Conservation (phyloP, 2,329 filamentous ascomycete genomes). For the Biscogniauxia marginata region DNA sequence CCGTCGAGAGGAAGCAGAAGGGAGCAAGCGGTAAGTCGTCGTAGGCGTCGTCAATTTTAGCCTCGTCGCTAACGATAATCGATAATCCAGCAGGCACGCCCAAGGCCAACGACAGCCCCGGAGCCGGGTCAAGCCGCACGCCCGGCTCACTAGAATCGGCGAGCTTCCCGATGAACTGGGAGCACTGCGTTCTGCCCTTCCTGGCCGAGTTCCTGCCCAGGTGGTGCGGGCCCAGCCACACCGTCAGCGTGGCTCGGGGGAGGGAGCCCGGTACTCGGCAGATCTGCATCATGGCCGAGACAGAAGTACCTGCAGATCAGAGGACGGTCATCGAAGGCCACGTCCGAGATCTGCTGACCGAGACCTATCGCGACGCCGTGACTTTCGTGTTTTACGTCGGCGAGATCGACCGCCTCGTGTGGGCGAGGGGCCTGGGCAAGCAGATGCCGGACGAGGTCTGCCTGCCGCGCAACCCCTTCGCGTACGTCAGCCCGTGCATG, state of each 20-base stretch:
- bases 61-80: too few species aligned
- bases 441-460: conserved; percentile 42
- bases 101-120: conserved; percentile 34
- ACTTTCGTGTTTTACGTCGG: conserved; percentile 41
- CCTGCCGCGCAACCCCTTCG: conserved; percentile 41
- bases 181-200: conserved; percentile 44
- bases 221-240: conserved; percentile 41
- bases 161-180: conserved; percentile 42
- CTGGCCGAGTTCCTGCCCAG: conserved; percentile 41
- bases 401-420: conserved; percentile 37
- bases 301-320: conserved; percentile 34
- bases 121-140: conserved; percentile 26
- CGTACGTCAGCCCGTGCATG: conserved; percentile 43
- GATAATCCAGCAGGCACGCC: conserved; percentile 21
- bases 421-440: conserved; percentile 39
- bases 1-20: conserved; percentile 36
- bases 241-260: conserved; percentile 39
- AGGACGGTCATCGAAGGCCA: conserved; percentile 40
- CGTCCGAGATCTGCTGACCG: conserved; percentile 41
- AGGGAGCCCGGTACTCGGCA: conserved; percentile 35
- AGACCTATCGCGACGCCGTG: conserved; percentile 28
- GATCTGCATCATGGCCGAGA: conserved; percentile 42
- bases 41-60: too few species aligned
- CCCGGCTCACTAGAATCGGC: conserved; percentile 34
- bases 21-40: conserved; percentile 26